Percentiles rank a stretch among this genome's conserved stretches.
Conservation (phyloP, 495 filamentous ascomycete species). For the Lasiosphaeria hispida region DNA sequence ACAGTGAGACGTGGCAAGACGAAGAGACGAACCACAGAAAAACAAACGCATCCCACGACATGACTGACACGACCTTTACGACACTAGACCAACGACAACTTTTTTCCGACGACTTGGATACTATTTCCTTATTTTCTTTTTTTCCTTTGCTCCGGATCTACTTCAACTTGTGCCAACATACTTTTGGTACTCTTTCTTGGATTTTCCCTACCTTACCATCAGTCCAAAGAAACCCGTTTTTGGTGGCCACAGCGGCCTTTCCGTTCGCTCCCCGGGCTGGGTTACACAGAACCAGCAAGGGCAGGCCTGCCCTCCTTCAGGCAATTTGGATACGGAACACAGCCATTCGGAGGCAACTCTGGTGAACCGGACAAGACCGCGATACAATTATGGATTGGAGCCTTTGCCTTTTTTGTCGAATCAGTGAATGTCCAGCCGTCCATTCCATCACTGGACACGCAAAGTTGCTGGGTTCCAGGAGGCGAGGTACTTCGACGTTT, state of each 20-base stretch:
- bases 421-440: too few relatives aligned
- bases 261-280: conserved; percentile 17
- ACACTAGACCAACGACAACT: conserved; percentile 29
- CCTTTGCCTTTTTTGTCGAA: neutral
- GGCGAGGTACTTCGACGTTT: too few relatives aligned
- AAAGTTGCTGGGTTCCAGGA: too few relatives aligned
- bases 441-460: too few relatives aligned
- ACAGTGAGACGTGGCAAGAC: neutral
- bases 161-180: too few relatives aligned
- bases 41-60: conserved; percentile 30
- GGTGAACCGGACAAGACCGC: conserved; percentile 1
- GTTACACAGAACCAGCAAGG: conserved; percentile 33
- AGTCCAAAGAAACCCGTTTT: neutral
- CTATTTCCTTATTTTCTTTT: conserved; percentile 8
- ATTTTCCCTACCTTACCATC: too few relatives aligned
- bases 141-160: neutral
- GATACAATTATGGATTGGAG: conserved; percentile 1
- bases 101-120: conserved; percentile 16
- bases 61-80: conserved; percentile 30
- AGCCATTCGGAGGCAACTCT: conserved; percentile 25
- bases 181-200: too few relatives aligned
- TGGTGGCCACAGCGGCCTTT: conserved; percentile 3
- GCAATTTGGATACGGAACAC: neutral
- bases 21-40: neutral
- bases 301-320: neutral